Evolutionary conservation across 1,139 yeast species (phyloP).

Genomic region (Meyerozyma guilliermondii): DNA sequence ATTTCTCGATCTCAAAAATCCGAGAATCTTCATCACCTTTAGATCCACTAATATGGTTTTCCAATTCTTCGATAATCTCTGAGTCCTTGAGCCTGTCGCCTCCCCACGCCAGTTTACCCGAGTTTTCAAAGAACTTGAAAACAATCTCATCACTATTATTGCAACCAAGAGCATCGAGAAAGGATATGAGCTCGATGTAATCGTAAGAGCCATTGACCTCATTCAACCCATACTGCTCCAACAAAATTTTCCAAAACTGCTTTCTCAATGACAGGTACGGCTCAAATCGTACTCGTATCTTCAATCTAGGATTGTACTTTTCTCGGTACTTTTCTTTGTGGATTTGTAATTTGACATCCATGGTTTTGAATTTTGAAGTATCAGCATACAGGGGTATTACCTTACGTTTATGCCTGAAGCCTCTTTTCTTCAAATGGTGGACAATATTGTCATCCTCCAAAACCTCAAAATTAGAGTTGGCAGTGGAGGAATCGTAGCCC

Average conservation of each 20-base stretch:
- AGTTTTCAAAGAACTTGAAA: slow-evolving; percentile 36
- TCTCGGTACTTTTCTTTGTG: slow-evolving; percentile 26
- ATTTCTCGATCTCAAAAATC: slow-evolving; percentile 55
- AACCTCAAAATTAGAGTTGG: slow-evolving; percentile 17
- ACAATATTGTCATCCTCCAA: slow-evolving; percentile 30
- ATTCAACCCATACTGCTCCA: slow-evolving; percentile 49
- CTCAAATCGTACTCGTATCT: slow-evolving; percentile 60
- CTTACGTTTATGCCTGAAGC: slow-evolving; percentile 24
- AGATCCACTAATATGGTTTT: slow-evolving; percentile 21
- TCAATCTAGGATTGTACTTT: slow-evolving; percentile 49
- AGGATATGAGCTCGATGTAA: slow-evolving; percentile 49
- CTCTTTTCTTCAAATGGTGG: slow-evolving; percentile 23
- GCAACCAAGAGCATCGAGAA: slow-evolving; percentile 63
- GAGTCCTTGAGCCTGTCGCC: slow-evolving; percentile 52
- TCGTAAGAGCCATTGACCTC: slow-evolving; percentile 36
- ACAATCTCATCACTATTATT: slow-evolving; percentile 46
- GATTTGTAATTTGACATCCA: slow-evolving; percentile 34
- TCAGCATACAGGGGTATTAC: slow-evolving; percentile 28
- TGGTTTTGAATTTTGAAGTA: slow-evolving; percentile 38
- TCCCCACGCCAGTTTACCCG: slow-evolving; percentile 43
- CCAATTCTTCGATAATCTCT: slow-evolving; percentile 57
- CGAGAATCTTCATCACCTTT: slow-evolving; percentile 25
- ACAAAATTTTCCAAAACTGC: slow-evolving; percentile 65
- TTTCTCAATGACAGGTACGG: slow-evolving; percentile 62
- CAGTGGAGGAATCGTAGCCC: slow-evolving; percentile 10